These are phyloP conservation scores for Monosporascus sp. DNA, from an alignment of 2,329 filamentous ascomycete species.

Conservation along the genomic window DNA sequence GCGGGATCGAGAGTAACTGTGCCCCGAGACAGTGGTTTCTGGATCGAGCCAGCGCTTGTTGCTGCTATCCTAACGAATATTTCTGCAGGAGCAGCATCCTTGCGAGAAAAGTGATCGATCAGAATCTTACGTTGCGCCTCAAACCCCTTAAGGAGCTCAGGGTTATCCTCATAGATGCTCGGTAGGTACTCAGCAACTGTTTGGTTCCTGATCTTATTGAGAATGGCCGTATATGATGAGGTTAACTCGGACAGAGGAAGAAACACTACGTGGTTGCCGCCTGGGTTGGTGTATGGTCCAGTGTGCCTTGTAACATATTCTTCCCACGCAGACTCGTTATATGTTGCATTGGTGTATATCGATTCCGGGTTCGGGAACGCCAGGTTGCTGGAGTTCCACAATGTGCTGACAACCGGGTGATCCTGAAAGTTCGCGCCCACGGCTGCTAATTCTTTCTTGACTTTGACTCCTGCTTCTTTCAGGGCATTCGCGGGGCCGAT, in stretches of 20 bases:
- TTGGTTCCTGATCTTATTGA: constrained; percentile 4
- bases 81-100: background rate
- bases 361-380: constrained; percentile 15
- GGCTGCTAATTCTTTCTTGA: constrained; percentile 52
- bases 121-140: constrained; percentile 7
- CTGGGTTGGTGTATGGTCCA: constrained; percentile 24
- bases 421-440: constrained; percentile 59
- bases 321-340: constrained; percentile 17
- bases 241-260: constrained; percentile 3
- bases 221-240: constrained; percentile 2
- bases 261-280: constrained; percentile 17
- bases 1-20: constrained; percentile 44
- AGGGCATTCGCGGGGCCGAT: constrained; percentile 32
- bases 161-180: background rate
- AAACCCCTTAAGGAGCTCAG: constrained; percentile 13
- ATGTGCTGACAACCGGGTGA: constrained; percentile 15
- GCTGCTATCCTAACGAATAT: constrained; percentile 3
- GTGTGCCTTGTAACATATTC: constrained; percentile 21
- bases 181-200: background rate
- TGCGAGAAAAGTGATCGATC: background rate
- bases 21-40: constrained; percentile 45
- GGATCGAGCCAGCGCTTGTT: constrained; percentile 9
- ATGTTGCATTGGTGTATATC: constrained; percentile 18
- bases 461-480: constrained; percentile 39
- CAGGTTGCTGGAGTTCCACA: constrained; percentile 13